These are phyloP conservation scores for Pleomassaria siparia DNA, from an alignment of 2,329 filamentous ascomycete genomes.

Conservation along the genomic window DNA sequence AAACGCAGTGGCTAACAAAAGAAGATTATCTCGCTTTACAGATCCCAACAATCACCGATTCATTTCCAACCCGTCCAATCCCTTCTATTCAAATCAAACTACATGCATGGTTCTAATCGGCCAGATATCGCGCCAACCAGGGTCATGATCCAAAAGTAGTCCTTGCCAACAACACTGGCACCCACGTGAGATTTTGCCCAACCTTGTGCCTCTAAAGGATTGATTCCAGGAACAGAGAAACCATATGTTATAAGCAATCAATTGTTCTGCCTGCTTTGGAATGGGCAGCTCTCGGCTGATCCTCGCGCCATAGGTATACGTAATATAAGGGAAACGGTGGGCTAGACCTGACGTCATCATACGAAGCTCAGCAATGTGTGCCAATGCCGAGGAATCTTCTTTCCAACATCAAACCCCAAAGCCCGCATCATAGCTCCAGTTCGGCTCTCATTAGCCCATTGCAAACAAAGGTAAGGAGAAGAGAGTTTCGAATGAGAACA, in stretches of 20 bases:
- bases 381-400: not conserved
- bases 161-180: too few species aligned
- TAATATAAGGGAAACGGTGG: not conserved
- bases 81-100: too few species aligned
- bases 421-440: not conserved
- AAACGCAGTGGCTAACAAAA: too few species aligned
- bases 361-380: not conserved
- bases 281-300: not conserved
- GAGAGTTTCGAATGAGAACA: too few species aligned
- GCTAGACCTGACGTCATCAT: constrained; percentile 4
- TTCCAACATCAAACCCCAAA: not conserved
- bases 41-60: not conserved
- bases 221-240: not conserved
- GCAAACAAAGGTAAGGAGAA: too few species aligned
- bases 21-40: not conserved
- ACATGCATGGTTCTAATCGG: too few species aligned
- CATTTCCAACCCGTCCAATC: too few species aligned
- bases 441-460: not conserved
- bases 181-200: too few species aligned
- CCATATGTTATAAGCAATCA: too few species aligned
- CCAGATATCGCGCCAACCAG: too few species aligned
- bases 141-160: too few species aligned
- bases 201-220: not conserved
- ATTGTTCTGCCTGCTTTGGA: not conserved
- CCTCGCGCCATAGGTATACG: not conserved